phyloP scores from a whole-genome alignment of 495 filamentous ascomycete species.

The Aspergillus cavernicola region DNA sequence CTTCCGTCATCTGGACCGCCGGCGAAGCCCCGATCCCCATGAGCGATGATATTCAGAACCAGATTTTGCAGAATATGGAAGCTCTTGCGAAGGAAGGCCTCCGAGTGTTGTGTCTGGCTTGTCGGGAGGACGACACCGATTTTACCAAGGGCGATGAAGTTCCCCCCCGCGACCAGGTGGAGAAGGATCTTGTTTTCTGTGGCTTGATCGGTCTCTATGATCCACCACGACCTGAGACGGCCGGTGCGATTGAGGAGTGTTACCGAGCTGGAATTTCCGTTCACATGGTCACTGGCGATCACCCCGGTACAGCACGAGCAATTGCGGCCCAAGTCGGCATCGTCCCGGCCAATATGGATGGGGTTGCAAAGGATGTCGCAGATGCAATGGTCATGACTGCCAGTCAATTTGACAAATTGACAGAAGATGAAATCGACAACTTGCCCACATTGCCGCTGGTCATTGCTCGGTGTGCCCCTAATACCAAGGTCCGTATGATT shows the following conservation, averaged over 20 bases:
- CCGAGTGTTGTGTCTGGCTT: conserved; percentile 60
- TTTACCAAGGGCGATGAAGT: conserved; percentile 30
- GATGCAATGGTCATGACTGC: conserved; percentile 70
- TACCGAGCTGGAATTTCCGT: conserved; percentile 67
- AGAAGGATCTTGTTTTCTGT: conserved; percentile 56
- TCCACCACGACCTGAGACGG: conserved; percentile 57
- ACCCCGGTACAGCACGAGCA: conserved; percentile 60
- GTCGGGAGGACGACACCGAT: conserved; percentile 34
- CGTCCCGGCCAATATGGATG: conserved; percentile 51
- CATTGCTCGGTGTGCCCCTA: conserved; percentile 66
- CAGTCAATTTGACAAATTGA: conserved; percentile 62
- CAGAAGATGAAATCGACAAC: conserved; percentile 59
- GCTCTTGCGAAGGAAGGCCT: conserved; percentile 60
- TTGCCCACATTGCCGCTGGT: conserved; percentile 65
- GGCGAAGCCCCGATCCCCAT: conserved; percentile 35
- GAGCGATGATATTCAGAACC: conserved; percentile 36
- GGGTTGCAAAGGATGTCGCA: conserved; percentile 49
- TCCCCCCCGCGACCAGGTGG: conserved; percentile 54
- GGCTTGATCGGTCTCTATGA: conserved; percentile 73
- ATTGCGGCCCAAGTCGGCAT: conserved; percentile 67
- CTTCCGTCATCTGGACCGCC: conserved; percentile 41
- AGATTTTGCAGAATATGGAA: conserved; percentile 63
- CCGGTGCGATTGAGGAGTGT: conserved; percentile 55
- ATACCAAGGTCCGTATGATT: conserved; percentile 77
- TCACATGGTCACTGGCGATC: conserved; percentile 72